These are phyloP conservation scores for Chaetomium sp. DNA, from an alignment of 2,329 filamentous ascomycete genomes.

Conservation along the genomic window DNA sequence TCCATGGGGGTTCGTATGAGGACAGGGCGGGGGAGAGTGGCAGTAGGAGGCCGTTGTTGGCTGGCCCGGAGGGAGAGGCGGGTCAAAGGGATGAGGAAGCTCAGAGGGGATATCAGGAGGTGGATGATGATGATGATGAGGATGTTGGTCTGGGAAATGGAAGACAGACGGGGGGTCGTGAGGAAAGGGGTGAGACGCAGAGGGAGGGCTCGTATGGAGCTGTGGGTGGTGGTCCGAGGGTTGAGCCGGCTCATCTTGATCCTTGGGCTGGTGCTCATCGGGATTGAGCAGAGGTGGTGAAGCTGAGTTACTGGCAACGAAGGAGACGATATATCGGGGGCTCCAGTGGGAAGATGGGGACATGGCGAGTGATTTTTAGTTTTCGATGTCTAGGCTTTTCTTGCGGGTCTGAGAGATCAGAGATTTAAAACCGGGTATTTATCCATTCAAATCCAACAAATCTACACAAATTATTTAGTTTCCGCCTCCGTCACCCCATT, in stretches of 20 bases:
- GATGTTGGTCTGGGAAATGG: background rate
- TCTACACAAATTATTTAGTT: constrained; percentile 9
- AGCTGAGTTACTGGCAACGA: background rate
- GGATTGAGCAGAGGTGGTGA: background rate
- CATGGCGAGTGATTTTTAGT: background rate
- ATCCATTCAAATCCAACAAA: background rate
- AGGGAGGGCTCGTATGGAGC: constrained; percentile 3
- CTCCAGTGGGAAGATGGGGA: background rate
- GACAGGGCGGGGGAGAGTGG: background rate
- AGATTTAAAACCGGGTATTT: constrained; percentile 5
- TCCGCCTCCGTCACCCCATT: constrained; percentile 27
- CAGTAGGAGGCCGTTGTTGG: constrained; percentile 3
- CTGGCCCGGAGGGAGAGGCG: background rate
- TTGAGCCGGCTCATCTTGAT: constrained; percentile 14
- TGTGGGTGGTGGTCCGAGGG: constrained; percentile 6
- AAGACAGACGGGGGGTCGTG: background rate
- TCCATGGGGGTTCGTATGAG: too few relatives aligned
- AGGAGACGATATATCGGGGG: too few relatives aligned
- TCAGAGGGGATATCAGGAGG: background rate
- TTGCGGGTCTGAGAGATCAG: background rate
- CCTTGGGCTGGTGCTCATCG: constrained; percentile 13
- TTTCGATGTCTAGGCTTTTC: too few relatives aligned
- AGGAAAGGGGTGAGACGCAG: constrained; percentile 2
- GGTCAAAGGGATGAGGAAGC: background rate
- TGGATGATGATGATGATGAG: constrained; percentile 1